Evolutionary conservation across 805 yeast species (phyloP), one percentile per base, ranked within the genome.

Genomic region (Wickerhamiella brachini): DNA sequence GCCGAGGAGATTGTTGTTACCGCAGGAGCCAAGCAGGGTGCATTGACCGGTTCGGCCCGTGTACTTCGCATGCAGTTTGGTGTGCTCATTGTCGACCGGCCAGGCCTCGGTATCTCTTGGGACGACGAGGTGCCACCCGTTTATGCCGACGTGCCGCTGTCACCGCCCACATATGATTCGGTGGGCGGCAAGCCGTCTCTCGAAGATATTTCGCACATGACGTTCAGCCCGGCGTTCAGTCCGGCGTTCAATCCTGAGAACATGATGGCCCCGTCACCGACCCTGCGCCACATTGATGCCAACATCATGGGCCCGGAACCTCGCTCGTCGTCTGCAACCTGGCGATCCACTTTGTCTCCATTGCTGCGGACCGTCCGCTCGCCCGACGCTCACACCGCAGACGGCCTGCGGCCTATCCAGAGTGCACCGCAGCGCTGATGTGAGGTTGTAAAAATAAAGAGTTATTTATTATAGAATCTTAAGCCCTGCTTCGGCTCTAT

Each of bases 51-150:
- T 15, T 85, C 95, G 3, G 98, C 98, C 0, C 72, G 98, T 47
- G 95, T 93, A 1, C 71, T 93, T 54, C 71, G 97, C 56, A 93
- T 93, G 97, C 96, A 89, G 65, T 90, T 93, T 68, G 82, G 83
- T 57, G 60, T 90, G n/a, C 71, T 72, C 2, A 68, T 93, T 21
- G 84, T 95, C 2, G 97, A 89, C 63, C 73, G 97, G 53, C 83
- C 95, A 0, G 99, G 99, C 0, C 72, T 93, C 43, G 98, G 98
- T 4, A 86, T 93, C 29, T 84, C 97, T 0, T 93, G 98, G 97
- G 97, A 90, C 66, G 97, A 90, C 63, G 98, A 93, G 66, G 97
- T 94, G 17, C 99, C 99, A 1, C 99, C 99, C 1, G 84, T 88
- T 20, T 93, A 93, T 61, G 86, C 79, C 50, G 90, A 87, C 57